Base-by-base conservation (phyloP, 2,329 filamentous ascomycete species). In the Fusarium sp. region DNA sequence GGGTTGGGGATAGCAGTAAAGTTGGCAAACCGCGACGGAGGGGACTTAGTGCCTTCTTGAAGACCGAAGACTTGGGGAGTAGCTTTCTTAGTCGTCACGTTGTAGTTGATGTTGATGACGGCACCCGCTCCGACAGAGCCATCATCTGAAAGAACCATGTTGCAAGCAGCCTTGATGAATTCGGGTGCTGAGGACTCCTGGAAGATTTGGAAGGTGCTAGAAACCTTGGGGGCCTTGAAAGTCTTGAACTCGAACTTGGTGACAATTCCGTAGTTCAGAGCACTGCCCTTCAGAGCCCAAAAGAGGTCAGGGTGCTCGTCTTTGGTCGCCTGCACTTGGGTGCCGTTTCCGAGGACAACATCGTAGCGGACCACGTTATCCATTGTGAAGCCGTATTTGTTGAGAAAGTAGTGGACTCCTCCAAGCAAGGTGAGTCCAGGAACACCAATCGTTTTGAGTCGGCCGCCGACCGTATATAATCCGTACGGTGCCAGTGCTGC, bases 301-400 rank as follows among this genome's bases (percentile, higher is more conserved):
- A 77, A 80, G 1, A 82, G 73, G 41, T 80, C 78, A 0, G 73
- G 34, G 66, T 84, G 77, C 4, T 76, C 72, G 5, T 76, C 64
- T 1, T 66, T 68, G 27, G 77, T 82, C 7, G 80, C 83, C 6
- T 79, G 78, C 6, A 84, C 73, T n/a, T 85, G 77, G 1, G 66
- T 56, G 9, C 84, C 83, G 57, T 77, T 75, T 0, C 80, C 78
- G 1, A 84, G 78, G 4, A 86, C 83, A 12, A 85, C 77, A 57
- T 84, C 77, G 59, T 78, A 83, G 41, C 77, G 77, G 23, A 71
- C 27, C 3, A 78, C 71, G 37, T 74, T 75, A 47, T 77, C 74
- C 41, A 70, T 70, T 3, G 69, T 53, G 54, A 71, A 73, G 27
- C 76, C 76, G 46, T 72, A 68, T 52, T 73, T 75, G 55, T 74